Evolutionary conservation across 352 stramenopile genomes (phyloP).

Genomic region (Phytophthora constricta): DNA sequence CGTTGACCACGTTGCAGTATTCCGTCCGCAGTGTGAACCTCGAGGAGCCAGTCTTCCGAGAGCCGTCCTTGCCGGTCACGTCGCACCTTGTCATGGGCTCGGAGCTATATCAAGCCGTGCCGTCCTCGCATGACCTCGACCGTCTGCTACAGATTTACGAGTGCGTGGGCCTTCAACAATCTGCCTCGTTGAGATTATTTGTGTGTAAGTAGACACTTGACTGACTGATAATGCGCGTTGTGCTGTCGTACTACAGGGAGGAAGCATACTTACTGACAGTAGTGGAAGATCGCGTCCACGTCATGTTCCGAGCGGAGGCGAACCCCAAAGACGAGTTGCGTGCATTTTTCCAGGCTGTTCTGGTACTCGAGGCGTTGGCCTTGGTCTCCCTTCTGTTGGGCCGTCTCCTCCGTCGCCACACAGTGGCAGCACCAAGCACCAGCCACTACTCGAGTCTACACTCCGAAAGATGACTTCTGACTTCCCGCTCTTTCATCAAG

Average conservation of each 20-base stretch:
- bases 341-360: constrained; percentile 72
- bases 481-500: constrained; percentile 71
- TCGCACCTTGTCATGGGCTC: constrained; percentile 64
- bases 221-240: not conserved
- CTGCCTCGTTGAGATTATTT: not conserved
- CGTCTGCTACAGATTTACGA: constrained; percentile 57
- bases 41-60: constrained; percentile 58
- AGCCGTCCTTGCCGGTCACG: constrained; percentile 57
- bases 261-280: constrained; percentile 67
- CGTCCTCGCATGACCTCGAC: constrained; percentile 50
- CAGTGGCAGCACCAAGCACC: constrained; percentile 23
- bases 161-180: constrained; percentile 31
- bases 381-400: constrained; percentile 11
- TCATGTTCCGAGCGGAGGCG: constrained; percentile 61
- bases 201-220: not conserved
- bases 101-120: constrained; percentile 50
- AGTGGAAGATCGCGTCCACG: constrained; percentile 38
- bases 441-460: constrained; percentile 53
- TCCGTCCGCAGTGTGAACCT: constrained; percentile 70
- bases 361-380: constrained; percentile 54
- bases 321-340: constrained; percentile 71
- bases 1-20: constrained; percentile 34
- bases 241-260: constrained; percentile 39
- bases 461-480: constrained; percentile 55
- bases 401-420: constrained; percentile 22